These are phyloP conservation scores for Acer yangbiense DNA, from an alignment of 345 rosid species.

Conservation along the genomic window DNA sequence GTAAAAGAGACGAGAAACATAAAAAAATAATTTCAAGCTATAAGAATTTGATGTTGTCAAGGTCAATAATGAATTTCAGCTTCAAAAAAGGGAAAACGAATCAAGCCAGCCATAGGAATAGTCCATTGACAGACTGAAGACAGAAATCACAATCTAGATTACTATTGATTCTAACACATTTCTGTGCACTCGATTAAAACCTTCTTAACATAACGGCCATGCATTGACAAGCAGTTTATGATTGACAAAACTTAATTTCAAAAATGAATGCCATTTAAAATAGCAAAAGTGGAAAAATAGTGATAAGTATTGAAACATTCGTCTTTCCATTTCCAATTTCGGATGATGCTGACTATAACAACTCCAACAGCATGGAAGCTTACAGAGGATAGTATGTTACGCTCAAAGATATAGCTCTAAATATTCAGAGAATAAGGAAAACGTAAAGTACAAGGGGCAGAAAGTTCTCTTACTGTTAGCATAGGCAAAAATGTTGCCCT, in stretches of 20 bases:
- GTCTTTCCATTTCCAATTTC: background rate
- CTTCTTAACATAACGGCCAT: background rate
- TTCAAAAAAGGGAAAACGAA: background rate
- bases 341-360: background rate
- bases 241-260: background rate
- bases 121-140: background rate
- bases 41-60: background rate
- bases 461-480: conserved; percentile 67
- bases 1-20: background rate
- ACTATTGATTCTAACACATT: background rate
- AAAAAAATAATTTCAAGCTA: background rate
- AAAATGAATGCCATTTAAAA: background rate
- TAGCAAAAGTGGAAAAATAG: background rate
- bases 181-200: background rate
- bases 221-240: background rate
- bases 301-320: background rate
- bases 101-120: background rate
- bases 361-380: background rate
- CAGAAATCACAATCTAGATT: background rate
- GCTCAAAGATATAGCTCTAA: conserved; percentile 7
- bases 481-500: conserved; percentile 82
- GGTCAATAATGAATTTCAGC: background rate
- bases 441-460: background rate
- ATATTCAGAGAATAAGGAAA: conserved; percentile 2
- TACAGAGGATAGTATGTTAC: background rate